A percentile compares a stretch with the other conserved stretches of the same genome.
Evolutionary conservation across 495 filamentous ascomycete genomes (phyloP).

Genomic region (Neurospora tetraspora): DNA sequence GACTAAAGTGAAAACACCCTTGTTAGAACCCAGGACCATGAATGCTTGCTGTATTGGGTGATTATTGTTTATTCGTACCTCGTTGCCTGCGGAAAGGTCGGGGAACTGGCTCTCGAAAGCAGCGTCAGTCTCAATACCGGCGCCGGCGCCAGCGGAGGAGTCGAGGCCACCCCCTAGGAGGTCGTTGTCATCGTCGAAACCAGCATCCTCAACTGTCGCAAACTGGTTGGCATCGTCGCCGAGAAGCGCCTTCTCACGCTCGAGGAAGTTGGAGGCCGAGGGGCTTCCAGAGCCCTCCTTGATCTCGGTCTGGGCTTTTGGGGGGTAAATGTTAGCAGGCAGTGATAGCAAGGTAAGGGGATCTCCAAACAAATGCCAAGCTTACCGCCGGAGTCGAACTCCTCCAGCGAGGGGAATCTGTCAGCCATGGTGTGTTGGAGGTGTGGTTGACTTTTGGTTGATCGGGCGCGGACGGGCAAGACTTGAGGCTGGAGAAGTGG

Average conservation of each 20-base stretch:
- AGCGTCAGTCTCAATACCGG: slow-evolving; percentile 29
- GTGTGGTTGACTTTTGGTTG: not conserved
- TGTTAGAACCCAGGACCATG: slow-evolving; percentile 12
- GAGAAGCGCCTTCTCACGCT: slow-evolving; percentile 76
- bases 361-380: slow-evolving; percentile 1
- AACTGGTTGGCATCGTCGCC: slow-evolving; percentile 93
- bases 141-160: slow-evolving; percentile 30
- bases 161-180: slow-evolving; percentile 56
- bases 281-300: slow-evolving; percentile 29
- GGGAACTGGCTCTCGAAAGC: slow-evolving; percentile 84
- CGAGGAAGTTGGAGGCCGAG: slow-evolving; percentile 70
- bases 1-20: slow-evolving; percentile 37
- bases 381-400: slow-evolving; percentile 80
- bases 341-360: slow-evolving; percentile 6
- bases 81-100: slow-evolving; percentile 65
- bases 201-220: slow-evolving; percentile 63
- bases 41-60: not conserved
- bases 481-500: not conserved
- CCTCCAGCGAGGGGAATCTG: slow-evolving; percentile 91
- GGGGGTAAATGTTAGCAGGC: slow-evolving; percentile 14
- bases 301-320: slow-evolving; percentile 36
- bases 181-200: slow-evolving; percentile 57
- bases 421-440: slow-evolving; percentile 63
- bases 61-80: slow-evolving; percentile 44
- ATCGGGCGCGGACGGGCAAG: not conserved